phyloP scores from a whole-genome alignment of 306 rosid genomes.

The Inga laurina region DNA sequence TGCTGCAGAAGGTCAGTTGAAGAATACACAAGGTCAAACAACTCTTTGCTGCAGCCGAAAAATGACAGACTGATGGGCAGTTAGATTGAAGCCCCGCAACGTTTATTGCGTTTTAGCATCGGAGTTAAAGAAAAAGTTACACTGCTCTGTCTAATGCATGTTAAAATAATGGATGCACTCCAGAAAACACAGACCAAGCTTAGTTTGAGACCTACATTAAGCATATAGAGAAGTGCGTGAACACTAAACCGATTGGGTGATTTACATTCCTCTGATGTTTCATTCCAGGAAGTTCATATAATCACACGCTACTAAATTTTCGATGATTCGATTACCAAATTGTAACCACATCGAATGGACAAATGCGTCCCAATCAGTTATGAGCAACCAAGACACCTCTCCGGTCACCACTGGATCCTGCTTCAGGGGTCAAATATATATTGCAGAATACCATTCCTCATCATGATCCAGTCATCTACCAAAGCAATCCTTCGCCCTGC shows the following conservation, averaged over 20 bases:
- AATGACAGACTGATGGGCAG: not conserved
- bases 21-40: not conserved
- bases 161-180: not conserved
- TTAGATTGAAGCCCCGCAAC: not conserved
- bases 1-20: not conserved
- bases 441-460: slow-evolving; percentile 47
- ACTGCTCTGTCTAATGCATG: not conserved
- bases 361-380: slow-evolving; percentile 69
- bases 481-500: slow-evolving; percentile 45
- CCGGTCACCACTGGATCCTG: slow-evolving; percentile 75
- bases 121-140: not conserved
- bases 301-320: not conserved
- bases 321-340: slow-evolving; percentile 4
- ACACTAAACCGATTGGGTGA: not conserved
- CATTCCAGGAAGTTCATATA: not conserved
- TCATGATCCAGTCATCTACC: slow-evolving; percentile 71
- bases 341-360: slow-evolving; percentile 66
- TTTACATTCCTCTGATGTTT: no score
- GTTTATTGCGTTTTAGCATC: no score
- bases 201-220: not conserved
- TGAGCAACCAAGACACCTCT: slow-evolving; percentile 73
- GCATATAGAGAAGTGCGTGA: not conserved
- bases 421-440: slow-evolving; percentile 51
- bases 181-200: not conserved
- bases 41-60: not conserved